Base-by-base conservation (phyloP, 2,329 filamentous ascomycete genomes). In the Aspergillus aculeatinus region DNA sequence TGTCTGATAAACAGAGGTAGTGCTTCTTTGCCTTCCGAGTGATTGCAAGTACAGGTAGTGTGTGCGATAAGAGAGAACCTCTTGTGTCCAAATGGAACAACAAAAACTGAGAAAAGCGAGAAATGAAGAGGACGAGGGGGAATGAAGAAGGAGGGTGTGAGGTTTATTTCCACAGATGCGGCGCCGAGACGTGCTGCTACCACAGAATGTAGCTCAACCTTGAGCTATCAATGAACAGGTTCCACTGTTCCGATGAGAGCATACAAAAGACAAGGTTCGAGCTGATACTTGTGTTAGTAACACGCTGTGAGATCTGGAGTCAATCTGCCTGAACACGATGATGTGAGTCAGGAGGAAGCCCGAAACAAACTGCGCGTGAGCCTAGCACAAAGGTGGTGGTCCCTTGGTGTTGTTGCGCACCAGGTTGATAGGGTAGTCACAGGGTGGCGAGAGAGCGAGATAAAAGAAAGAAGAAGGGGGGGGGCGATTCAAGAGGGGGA, bases 11-110 rank as follows among this genome's bases (percentile, higher is more conserved):
- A 61, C 51, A 59, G 55, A 63, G 58, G 66, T 63, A 58, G 50
- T 64, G 59, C 52, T 60, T 59, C 35, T 51, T 55, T 61, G 55
- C 59, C 54, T 51, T 60, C 60, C 54, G 59, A 60, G 59, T 44
- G 68, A 68, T 64, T 66, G 61, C 68, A 70, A 72, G 65, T 72
- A 69, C 70, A 71, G 65, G 59, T 55, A 67, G 53, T 57, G 65
- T 67, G 52, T 57, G 23, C 23, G 51, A 61, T 50, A 55, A 50
- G 61, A 58, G 50, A 47, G 50, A 58, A 57, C 33, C 53, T 42
- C 21, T 51, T 54, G 58, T 57, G 59, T 25, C 27, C 27, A 42
- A 51, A 35, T 33, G 27, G 48, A 47, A 49, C 48, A 56, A 54
- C 16, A 54, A 21, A 19, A 33, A 35, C 10, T n/a, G 29, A 47